A percentile compares a stretch with the other conserved stretches of the same genome.
Conservation (phyloP, 768 basidiomycete genomes). For the Phaffia tasmanica region DNA sequence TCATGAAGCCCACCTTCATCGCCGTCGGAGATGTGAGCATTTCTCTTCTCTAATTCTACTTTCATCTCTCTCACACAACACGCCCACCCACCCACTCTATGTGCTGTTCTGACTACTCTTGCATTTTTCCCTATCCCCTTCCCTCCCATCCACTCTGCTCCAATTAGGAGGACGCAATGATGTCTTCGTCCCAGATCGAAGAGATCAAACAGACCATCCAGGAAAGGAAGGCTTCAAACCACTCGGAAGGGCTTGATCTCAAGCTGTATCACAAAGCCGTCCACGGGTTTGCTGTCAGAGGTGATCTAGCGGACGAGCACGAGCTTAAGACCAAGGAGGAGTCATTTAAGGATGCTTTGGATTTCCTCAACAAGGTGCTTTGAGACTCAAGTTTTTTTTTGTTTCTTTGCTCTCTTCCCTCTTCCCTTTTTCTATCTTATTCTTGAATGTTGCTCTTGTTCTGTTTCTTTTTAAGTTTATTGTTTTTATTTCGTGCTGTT, state of each 20-base stretch:
- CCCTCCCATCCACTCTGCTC: background rate
- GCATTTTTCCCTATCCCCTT: background rate
- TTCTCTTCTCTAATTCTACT: background rate
- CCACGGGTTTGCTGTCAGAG: slow-evolving; percentile 37
- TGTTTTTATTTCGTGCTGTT: no score
- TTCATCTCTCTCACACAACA: background rate
- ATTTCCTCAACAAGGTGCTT: slow-evolving; percentile 30
- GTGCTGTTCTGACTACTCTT: slow-evolving; percentile 28
- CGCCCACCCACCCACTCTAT: no score
- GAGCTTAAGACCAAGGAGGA: slow-evolving; percentile 36
- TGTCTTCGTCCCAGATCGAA: slow-evolving; percentile 29
- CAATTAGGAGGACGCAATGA: slow-evolving; percentile 24
- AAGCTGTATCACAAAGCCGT: slow-evolving; percentile 27
- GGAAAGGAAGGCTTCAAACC: slow-evolving; percentile 26
- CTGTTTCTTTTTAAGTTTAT: no score
- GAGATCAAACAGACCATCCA: slow-evolving; percentile 29
- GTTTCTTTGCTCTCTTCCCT: background rate
- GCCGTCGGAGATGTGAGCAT: slow-evolving; percentile 29
- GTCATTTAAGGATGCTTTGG: slow-evolving; percentile 29
- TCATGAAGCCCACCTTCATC: slow-evolving; percentile 33
- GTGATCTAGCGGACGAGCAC: slow-evolving; percentile 31
- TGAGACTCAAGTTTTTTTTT: background rate
- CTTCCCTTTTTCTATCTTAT: no score
- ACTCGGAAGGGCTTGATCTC: slow-evolving; percentile 4
- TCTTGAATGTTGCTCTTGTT: no score